Evolutionary conservation across 179 eudicot species (phyloP).

Genomic region (Camellia oleifera): DNA sequence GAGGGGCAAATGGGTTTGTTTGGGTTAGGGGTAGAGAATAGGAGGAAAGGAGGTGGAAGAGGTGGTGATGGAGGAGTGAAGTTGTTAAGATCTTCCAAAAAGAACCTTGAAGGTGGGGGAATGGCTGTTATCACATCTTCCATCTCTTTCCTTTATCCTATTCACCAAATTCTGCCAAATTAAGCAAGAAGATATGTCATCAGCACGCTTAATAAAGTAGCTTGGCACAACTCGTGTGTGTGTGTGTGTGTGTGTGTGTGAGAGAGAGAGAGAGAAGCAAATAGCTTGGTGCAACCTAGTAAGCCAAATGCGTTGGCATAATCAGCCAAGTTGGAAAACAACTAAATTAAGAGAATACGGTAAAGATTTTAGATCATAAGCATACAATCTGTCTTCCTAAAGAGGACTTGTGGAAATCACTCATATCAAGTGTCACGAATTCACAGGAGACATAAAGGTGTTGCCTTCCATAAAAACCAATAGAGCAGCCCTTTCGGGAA

Average conservation of each 20-base stretch:
- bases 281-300: neutral
- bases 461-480: too few relatives aligned
- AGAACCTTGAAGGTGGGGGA: conserved; percentile 93
- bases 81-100: conserved; percentile 85
- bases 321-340: conserved; percentile 6
- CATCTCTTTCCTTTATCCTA: conserved; percentile 39
- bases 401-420: neutral
- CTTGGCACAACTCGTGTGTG: neutral
- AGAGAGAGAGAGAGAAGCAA: too few relatives aligned
- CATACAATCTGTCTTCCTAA: neutral
- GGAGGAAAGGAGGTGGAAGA: conserved; percentile 62
- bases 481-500: too few relatives aligned
- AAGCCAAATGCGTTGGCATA: neutral
- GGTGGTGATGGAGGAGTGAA: conserved; percentile 68
- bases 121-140: conserved; percentile 85
- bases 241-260: too few relatives aligned
- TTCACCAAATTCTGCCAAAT: conserved; percentile 18
- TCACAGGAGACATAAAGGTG: neutral
- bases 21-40: conserved; percentile 46
- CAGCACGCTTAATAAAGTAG: neutral
- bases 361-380: neutral
- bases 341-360: neutral
- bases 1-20: conserved; percentile 57
- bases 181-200: conserved; percentile 7
- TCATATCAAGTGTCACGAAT: neutral